Evolutionary conservation across 345 rosid genomes (phyloP).

Genomic region (Lepidium didymum): DNA sequence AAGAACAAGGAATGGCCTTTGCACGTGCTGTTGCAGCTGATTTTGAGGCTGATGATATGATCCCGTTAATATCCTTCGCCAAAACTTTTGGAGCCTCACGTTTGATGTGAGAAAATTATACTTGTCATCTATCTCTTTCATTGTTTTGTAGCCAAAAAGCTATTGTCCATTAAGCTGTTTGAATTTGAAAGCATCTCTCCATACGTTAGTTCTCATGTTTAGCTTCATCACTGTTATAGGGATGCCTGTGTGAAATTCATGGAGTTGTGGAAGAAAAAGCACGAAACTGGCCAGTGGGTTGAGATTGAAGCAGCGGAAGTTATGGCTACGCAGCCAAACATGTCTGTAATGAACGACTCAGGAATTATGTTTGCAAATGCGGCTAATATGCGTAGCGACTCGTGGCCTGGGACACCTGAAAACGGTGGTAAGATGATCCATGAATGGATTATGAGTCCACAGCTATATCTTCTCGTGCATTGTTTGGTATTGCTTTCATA

Average conservation of each 20-base stretch:
- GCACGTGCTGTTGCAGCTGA: conserved; percentile 99
- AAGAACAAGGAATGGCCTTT: conserved; percentile 99
- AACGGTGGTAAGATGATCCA: conserved; percentile 39
- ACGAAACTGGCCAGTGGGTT: conserved; percentile 89
- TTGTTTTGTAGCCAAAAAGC: neutral
- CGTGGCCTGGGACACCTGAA: conserved; percentile 45
- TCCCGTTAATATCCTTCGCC: conserved; percentile 67
- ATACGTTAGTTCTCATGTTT: conserved; percentile 4
- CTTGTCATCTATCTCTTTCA: neutral
- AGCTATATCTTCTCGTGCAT: neutral
- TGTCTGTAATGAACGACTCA: conserved; percentile 50
- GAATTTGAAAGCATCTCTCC: neutral
- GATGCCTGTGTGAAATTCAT: conserved; percentile 74
- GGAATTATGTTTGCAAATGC: conserved; percentile 56
- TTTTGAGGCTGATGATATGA: conserved; percentile 73
- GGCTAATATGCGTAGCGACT: conserved; percentile 41
- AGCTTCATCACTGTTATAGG: conserved; percentile 41
- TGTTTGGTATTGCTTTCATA: neutral
- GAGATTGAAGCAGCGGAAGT: conserved; percentile 81
- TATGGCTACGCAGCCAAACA: conserved; percentile 45
- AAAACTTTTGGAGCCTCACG: conserved; percentile 88
- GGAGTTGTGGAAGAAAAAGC: conserved; percentile 92
- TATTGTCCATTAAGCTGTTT: neutral
- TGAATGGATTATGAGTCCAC: neutral
- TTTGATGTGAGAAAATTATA: conserved; percentile 43